Evolutionary conservation across 345 rosid genomes (phyloP), one percentile per base, ranked within the genome.

Genomic region (Iberis pinnata): DNA sequence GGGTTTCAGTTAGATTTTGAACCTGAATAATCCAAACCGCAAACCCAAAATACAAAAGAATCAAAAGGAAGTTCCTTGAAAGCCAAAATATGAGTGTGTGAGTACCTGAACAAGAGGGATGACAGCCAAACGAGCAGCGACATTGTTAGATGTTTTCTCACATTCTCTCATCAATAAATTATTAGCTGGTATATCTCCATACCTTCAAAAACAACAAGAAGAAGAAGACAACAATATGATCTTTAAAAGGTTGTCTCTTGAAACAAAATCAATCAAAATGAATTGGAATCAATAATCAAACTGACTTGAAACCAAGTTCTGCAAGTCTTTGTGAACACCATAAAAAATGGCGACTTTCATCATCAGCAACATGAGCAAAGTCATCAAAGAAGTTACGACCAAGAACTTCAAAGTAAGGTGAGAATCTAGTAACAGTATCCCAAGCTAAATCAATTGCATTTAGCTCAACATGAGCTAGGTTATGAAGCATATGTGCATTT

Each of bases 361-460:
- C 98, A 63, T 87, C 96, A 43, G 98, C 98, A 44, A 90, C 98
- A 67, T 60, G 96, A 39, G 92, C 95, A 65, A 90, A 90, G 65
- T 90, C 98, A n/a, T 80, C 80, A 44, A 87, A 90, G 72, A 90
- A 87, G 2, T 73, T 67, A 15, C 74, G 76, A 33, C 92, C 98
- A 3, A 90, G 70, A 70, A 69, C 45, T 22, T 82, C 63, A 14
- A 16, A 15, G 49, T 78, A 73, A 39, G 98, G 87, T 5, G 98
- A 87, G 64, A 90, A 90, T 20, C 89, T 78, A 62, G 84, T 89
- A 35, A 90, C 92, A 20, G 89, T 90, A 60, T 87, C 96, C 98
- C 98, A 90, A 16, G 98, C 98, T 69, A 90, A 76, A 78, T 90
- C 98, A 56, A 87, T 82, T 0, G 98, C 98, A 62, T 90, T 90